Evolutionary conservation across 495 filamentous ascomycete species (phyloP).

Genomic region (Penicillium paradoxum): DNA sequence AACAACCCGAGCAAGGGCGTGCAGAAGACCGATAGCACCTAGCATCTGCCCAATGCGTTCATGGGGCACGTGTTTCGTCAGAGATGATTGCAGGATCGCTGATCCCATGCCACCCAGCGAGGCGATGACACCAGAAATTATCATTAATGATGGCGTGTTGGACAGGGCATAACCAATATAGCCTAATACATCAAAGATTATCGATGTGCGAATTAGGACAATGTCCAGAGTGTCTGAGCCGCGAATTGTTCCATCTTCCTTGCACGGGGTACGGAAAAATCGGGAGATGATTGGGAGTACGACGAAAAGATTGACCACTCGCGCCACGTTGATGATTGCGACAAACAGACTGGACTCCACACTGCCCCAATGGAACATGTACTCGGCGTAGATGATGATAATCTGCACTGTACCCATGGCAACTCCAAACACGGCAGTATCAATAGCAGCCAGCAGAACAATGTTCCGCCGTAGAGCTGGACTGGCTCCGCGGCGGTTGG

Average conservation of each 20-base stretch:
- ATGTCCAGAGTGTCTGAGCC: slow-evolving; percentile 82
- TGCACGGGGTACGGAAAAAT: slow-evolving; percentile 52
- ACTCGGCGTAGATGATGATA: slow-evolving; percentile 72
- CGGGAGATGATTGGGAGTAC: slow-evolving; percentile 69
- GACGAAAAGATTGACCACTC: slow-evolving; percentile 68
- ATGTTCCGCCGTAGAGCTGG: slow-evolving; percentile 68
- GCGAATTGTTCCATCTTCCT: slow-evolving; percentile 43
- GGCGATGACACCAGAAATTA: slow-evolving; percentile 63
- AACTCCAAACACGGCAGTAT: slow-evolving; percentile 72
- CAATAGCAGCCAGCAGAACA: slow-evolving; percentile 69
- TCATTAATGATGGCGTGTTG: slow-evolving; percentile 49
- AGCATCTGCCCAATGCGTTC: slow-evolving; percentile 78
- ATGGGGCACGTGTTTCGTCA: slow-evolving; percentile 86
- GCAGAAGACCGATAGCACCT: slow-evolving; percentile 80
- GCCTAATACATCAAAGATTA: slow-evolving; percentile 74
- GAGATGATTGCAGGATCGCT: slow-evolving; percentile 71
- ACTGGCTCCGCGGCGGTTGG: slow-evolving; percentile 58
- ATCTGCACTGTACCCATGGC: slow-evolving; percentile 76
- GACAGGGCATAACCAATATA: slow-evolving; percentile 68
- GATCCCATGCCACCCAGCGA: slow-evolving; percentile 78
- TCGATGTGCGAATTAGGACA: slow-evolving; percentile 64
- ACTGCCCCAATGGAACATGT: slow-evolving; percentile 75
- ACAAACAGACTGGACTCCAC: slow-evolving; percentile 74
- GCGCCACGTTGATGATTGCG: slow-evolving; percentile 64
- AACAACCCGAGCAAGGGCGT: slow-evolving; percentile 73